A percentile compares a stretch with the other conserved stretches of the same genome.
phyloP scores from a whole-genome alignment of 352 stramenopile genomes.

The Halophytophthora polymorphica region DNA sequence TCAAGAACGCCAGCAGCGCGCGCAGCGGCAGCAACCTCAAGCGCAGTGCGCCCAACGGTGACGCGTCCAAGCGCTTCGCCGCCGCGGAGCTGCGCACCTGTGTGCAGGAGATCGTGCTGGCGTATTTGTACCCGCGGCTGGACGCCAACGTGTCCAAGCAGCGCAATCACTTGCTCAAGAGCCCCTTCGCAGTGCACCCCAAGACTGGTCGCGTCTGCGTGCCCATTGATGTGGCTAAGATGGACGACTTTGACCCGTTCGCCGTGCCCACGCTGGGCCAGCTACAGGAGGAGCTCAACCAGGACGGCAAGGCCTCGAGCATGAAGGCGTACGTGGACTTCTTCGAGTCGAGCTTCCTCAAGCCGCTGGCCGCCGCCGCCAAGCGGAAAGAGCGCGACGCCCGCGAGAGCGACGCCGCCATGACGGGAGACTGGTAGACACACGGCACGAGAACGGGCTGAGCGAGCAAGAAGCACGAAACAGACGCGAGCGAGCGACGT shows the following conservation, averaged over 20 bases:
- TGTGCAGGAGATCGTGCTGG: slow-evolving; percentile 94
- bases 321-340: slow-evolving; percentile 74
- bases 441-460: neutral
- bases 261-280: slow-evolving; percentile 81
- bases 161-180: slow-evolving; percentile 99
- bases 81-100: slow-evolving; percentile 81
- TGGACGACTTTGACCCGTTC: slow-evolving; percentile 88
- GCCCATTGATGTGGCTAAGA: slow-evolving; percentile 84
- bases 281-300: slow-evolving; percentile 82
- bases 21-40: slow-evolving; percentile 48
- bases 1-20: slow-evolving; percentile 46
- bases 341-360: slow-evolving; percentile 73
- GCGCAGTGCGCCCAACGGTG: slow-evolving; percentile 30
- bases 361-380: slow-evolving; percentile 49
- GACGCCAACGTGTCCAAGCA: slow-evolving; percentile 99
- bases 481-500: slow-evolving; percentile 6
- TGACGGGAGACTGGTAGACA: slow-evolving; percentile 82
- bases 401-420: slow-evolving; percentile 66
- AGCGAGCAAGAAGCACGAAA: slow-evolving; percentile 8
- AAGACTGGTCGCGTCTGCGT: slow-evolving; percentile 98
- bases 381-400: slow-evolving; percentile 74
- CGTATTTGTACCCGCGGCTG: slow-evolving; percentile 96
- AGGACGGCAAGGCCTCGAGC: slow-evolving; percentile 44
- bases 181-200: slow-evolving; percentile 97
- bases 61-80: slow-evolving; percentile 57